These are phyloP conservation scores for Colletotrichum orchidophilum DNA, from an alignment of 2,329 filamentous ascomycete species.

Conservation along the genomic window DNA sequence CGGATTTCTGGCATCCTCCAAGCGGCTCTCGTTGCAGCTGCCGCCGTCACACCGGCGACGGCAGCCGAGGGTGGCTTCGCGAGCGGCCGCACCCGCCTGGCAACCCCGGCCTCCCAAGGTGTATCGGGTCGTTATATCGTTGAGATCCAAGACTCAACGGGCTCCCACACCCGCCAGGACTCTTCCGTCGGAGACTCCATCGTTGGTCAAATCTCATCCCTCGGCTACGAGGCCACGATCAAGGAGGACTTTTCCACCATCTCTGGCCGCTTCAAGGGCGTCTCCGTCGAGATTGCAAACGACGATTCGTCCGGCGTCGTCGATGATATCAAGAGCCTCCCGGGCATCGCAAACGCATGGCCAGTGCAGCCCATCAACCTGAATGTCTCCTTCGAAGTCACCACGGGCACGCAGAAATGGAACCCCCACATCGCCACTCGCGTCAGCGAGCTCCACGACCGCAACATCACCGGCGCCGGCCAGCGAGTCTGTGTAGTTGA, in stretches of 20 bases:
- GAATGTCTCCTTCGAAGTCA: constrained; percentile 27
- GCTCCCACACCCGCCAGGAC: constrained; percentile 14
- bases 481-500: constrained; percentile 37
- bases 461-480: constrained; percentile 34
- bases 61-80: constrained; percentile 15
- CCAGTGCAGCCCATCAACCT: constrained; percentile 33
- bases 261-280: constrained; percentile 26
- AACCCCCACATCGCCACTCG: constrained; percentile 34
- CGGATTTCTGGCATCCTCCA: background rate
- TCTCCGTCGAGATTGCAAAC: constrained; percentile 23
- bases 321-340: constrained; percentile 28
- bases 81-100: constrained; percentile 1
- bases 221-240: constrained; percentile 24
- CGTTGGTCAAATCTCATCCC: constrained; percentile 17
- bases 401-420: constrained; percentile 24
- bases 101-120: background rate
- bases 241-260: constrained; percentile 26
- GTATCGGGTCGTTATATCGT: constrained; percentile 27
- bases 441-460: constrained; percentile 34
- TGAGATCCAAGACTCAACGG: constrained; percentile 9
- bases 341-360: constrained; percentile 24
- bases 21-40: background rate
- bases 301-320: constrained; percentile 12
- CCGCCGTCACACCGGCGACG: background rate
- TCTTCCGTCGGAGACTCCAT: constrained; percentile 6